Percentiles rank a stretch among this genome's conserved stretches.
phyloP scores from a whole-genome alignment of 169 alveolate genomes.

The Eimeria sp. region DNA sequence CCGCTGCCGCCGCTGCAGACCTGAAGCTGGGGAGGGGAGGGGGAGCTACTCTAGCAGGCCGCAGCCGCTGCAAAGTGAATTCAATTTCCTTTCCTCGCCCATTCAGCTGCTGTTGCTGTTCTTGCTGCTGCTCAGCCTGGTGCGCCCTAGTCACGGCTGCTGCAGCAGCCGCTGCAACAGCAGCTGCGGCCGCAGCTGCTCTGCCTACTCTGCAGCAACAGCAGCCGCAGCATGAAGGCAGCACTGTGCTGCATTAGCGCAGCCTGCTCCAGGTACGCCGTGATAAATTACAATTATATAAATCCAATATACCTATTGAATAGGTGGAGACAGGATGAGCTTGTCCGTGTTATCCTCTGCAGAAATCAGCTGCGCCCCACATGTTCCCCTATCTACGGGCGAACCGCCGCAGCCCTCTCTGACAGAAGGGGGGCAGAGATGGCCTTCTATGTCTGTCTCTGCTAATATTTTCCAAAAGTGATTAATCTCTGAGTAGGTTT shows the following conservation, averaged over 20 bases:
- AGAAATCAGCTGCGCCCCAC: constrained; percentile 58
- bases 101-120: constrained; percentile 57
- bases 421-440: background rate
- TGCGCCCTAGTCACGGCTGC: constrained; percentile 47
- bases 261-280: constrained; percentile 11
- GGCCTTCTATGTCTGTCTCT: constrained; percentile 12
- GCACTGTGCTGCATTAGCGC: constrained; percentile 1
- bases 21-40: constrained; percentile 47
- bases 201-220: constrained; percentile 28
- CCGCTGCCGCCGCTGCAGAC: constrained; percentile 77
- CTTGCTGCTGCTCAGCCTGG: constrained; percentile 68
- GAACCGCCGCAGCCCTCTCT: constrained; percentile 62
- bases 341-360: background rate
- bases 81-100: constrained; percentile 29
- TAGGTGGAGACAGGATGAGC: background rate
- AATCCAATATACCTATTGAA: background rate
- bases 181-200: constrained; percentile 64
- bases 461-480: background rate
- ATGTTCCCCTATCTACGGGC: constrained; percentile 46
- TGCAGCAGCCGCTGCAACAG: constrained; percentile 68
- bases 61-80: constrained; percentile 35
- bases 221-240: constrained; percentile 34
- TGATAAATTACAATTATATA: background rate
- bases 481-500: no score
- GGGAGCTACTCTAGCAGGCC: constrained; percentile 55